Percentiles rank a stretch among this genome's conserved stretches.
phyloP scores from a whole-genome alignment of 139 green algal species.

The Chlorella sp. region DNA sequence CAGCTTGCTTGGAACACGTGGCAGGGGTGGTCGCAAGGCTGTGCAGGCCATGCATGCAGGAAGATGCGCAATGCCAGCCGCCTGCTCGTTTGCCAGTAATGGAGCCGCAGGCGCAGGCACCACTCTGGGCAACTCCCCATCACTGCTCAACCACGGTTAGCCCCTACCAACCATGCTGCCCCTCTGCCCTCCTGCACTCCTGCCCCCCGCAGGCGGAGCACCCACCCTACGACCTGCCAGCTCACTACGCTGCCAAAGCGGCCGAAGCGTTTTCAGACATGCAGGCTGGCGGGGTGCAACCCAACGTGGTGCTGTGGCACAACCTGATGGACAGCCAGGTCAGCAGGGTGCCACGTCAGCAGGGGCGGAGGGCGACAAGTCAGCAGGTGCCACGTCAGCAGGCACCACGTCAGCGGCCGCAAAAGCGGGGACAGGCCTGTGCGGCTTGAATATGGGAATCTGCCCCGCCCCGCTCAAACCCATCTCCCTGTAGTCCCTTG shows the following conservation, averaged over 20 bases:
- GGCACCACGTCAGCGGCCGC: too few species aligned
- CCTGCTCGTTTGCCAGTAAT: background rate
- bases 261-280: conserved; percentile 11
- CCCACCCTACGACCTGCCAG: conserved; percentile 27
- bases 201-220: conserved; percentile 28
- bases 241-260: background rate
- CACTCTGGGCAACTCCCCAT: background rate
- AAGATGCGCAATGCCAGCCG: background rate
- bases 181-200: background rate
- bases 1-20: background rate
- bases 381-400: too few species aligned
- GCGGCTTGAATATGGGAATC: too few species aligned
- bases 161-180: too few species aligned
- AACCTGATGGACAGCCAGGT: conserved; percentile 37
- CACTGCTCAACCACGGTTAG: background rate
- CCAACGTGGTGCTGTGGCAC: conserved; percentile 28
- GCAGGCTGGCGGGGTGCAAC: background rate
- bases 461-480: too few species aligned
- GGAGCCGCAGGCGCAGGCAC: too few species aligned
- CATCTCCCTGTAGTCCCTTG: too few species aligned
- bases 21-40: too few species aligned
- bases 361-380: too few species aligned
- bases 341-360: too few species aligned
- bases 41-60: background rate
- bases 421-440: too few species aligned